phyloP scores from a whole-genome alignment of 2,329 filamentous ascomycete species.

The Verticillium zaregamsianum region DNA sequence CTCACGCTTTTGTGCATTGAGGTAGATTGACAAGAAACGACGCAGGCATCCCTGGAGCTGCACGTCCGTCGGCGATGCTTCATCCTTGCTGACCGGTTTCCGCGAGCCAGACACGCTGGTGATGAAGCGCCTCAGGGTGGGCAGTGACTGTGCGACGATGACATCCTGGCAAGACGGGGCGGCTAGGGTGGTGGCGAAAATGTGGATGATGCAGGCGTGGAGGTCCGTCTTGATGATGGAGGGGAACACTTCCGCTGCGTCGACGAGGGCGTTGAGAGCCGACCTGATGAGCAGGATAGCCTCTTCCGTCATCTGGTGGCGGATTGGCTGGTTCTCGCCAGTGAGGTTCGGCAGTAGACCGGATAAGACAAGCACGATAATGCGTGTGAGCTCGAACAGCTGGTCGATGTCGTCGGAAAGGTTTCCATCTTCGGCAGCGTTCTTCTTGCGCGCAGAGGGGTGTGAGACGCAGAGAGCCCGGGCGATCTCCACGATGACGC shows the following conservation, averaged over 20 bases:
- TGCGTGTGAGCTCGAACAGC: slow-evolving; percentile 91
- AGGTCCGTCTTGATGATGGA: slow-evolving; percentile 94
- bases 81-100: slow-evolving; percentile 26
- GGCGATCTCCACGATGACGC: slow-evolving; percentile 90
- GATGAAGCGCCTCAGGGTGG: slow-evolving; percentile 89
- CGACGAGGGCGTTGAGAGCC: slow-evolving; percentile 82
- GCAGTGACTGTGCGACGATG: slow-evolving; percentile 84
- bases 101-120: slow-evolving; percentile 60
- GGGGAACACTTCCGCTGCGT: slow-evolving; percentile 93
- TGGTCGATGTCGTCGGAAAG: slow-evolving; percentile 97
- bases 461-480: slow-evolving; percentile 86
- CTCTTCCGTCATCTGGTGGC: slow-evolving; percentile 82
- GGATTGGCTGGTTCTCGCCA: slow-evolving; percentile 59
- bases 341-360: slow-evolving; percentile 81
- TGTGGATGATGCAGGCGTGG: slow-evolving; percentile 94
- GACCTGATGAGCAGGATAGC: slow-evolving; percentile 75
- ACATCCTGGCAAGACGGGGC: slow-evolving; percentile 83
- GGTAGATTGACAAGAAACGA: slow-evolving; percentile 76
- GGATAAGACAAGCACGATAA: slow-evolving; percentile 89
- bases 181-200: slow-evolving; percentile 88
- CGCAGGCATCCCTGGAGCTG: slow-evolving; percentile 80
- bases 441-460: slow-evolving; percentile 73
- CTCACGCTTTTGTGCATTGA: slow-evolving; percentile 72
- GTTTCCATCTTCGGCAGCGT: slow-evolving; percentile 66
- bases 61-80: slow-evolving; percentile 49